These are phyloP conservation scores for Pascua sp. DNA, from an alignment of 1,284 basidiomycete species.

Conservation along the genomic window DNA sequence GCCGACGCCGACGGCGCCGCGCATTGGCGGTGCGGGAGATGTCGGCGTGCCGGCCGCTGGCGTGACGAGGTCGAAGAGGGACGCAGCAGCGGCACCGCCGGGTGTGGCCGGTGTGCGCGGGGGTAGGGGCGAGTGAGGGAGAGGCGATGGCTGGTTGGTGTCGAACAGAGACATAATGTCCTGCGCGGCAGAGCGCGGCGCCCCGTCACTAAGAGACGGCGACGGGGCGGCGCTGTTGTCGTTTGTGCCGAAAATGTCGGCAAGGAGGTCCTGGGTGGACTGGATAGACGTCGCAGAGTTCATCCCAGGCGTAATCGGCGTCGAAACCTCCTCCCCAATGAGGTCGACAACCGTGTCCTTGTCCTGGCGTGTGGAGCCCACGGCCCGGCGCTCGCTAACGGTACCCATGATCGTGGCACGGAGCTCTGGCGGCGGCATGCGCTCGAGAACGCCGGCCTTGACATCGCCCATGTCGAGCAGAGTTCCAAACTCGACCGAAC, in stretches of 20 bases:
- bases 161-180: slow-evolving; percentile 92
- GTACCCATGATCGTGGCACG: slow-evolving; percentile 89
- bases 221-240: slow-evolving; percentile 32
- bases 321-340: slow-evolving; percentile 67
- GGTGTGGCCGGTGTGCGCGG: slow-evolving; percentile 5
- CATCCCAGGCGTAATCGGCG: slow-evolving; percentile 37
- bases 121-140: slow-evolving; percentile 16
- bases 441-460: slow-evolving; percentile 85
- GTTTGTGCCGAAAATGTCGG: slow-evolving; percentile 81
- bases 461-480: slow-evolving; percentile 70
- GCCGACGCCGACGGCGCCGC: not conserved
- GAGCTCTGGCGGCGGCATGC: slow-evolving; percentile 97
- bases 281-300: slow-evolving; percentile 52
- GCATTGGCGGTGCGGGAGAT: not conserved
- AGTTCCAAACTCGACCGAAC: slow-evolving; percentile 89
- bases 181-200: slow-evolving; percentile 62
- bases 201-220: slow-evolving; percentile 48
- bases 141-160: slow-evolving; percentile 16
- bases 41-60: slow-evolving; percentile 11
- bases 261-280: slow-evolving; percentile 82
- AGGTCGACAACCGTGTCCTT: slow-evolving; percentile 71
- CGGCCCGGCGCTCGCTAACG: slow-evolving; percentile 85
- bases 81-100: slow-evolving; percentile 39
- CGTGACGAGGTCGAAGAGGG: slow-evolving; percentile 42
- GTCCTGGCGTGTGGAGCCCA: slow-evolving; percentile 75